Evolutionary conservation across 2,329 filamentous ascomycete genomes (phyloP), one percentile per base, ranked within the genome.

Genomic region (Aureobasidium sp.): DNA sequence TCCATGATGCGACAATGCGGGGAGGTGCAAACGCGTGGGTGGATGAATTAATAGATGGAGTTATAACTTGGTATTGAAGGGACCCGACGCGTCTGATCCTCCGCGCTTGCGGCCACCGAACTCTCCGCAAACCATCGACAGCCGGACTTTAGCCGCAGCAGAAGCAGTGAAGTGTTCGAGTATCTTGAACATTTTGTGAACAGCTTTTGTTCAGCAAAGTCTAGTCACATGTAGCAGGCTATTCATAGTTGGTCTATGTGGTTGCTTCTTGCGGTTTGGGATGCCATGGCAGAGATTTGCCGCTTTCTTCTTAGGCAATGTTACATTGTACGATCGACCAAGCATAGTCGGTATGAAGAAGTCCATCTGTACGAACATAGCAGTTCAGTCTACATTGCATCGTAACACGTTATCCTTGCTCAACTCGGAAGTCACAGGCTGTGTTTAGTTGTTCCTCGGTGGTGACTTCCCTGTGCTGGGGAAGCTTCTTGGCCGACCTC

Each of bases 1-100:
- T 64, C 64, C 64, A 66, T 66, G 20, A 50, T 51, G 57, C 57
- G 46, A 60, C 57, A 60, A 17, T 36, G 3, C n/a, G 32, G 32
- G 20, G n/a, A 27, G 36, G 37, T 32, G 15, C 9, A 7, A 60
- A 57, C 34, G 57, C 57, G 57, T 43, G 46, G 27, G 26, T 50
- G 26, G 44, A 51, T 50, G 57, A 26, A 51, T 32, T 43, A 26
- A 60, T 32, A 26, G 36, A 50, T 41, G 43, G 44, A 57, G 36
- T 46, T 44, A 6, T n/a, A 5, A 57, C 27, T 46, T 44, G 39
- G 29, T 59, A 59, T 34, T 8, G 43, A 39, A 27, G 43, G 51
- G 37, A 24, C 51, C 34, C 51, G 55, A 59, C 55, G 55, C 55
- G 55, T 48, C 41, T 48, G 43, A 20, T 37, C 43, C 32, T 37